These are phyloP conservation scores for Phytophthora uliginosa DNA, from an alignment of 352 stramenopile species.

Conservation along the genomic window DNA sequence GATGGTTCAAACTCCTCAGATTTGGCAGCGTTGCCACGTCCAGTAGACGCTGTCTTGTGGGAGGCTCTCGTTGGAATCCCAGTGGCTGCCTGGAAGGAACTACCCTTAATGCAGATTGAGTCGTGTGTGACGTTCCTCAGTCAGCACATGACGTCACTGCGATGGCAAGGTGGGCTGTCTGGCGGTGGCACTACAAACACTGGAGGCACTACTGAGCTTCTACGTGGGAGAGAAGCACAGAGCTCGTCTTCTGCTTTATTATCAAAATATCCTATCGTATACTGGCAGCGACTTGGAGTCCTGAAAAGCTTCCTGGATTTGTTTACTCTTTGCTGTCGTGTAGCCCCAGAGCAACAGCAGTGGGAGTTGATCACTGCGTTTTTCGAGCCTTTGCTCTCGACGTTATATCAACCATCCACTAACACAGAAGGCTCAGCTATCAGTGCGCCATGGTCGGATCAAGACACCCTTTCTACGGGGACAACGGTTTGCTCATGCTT, in stretches of 20 bases:
- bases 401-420: constrained; percentile 80
- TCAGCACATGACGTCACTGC: constrained; percentile 68
- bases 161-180: constrained; percentile 60
- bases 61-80: constrained; percentile 69
- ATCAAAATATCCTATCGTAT: constrained; percentile 58
- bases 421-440: constrained; percentile 78
- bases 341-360: constrained; percentile 64
- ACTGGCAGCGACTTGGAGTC: constrained; percentile 79
- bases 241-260: constrained; percentile 14
- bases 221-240: constrained; percentile 20
- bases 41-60: constrained; percentile 76
- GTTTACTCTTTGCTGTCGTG: constrained; percentile 76
- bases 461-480: constrained; percentile 79
- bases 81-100: constrained; percentile 51
- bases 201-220: constrained; percentile 11
- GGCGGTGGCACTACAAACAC: constrained; percentile 10
- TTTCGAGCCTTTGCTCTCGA: constrained; percentile 86
- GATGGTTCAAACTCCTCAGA: constrained; percentile 12
- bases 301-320: constrained; percentile 86
- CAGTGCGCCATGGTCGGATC: constrained; percentile 73
- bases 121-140: constrained; percentile 65
- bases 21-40: constrained; percentile 49
- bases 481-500: constrained; percentile 86
- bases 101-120: constrained; percentile 56
- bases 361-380: constrained; percentile 78